Evolutionary conservation across 2,329 filamentous ascomycete genomes (phyloP).

Genomic region (Fusarium pininemorale): DNA sequence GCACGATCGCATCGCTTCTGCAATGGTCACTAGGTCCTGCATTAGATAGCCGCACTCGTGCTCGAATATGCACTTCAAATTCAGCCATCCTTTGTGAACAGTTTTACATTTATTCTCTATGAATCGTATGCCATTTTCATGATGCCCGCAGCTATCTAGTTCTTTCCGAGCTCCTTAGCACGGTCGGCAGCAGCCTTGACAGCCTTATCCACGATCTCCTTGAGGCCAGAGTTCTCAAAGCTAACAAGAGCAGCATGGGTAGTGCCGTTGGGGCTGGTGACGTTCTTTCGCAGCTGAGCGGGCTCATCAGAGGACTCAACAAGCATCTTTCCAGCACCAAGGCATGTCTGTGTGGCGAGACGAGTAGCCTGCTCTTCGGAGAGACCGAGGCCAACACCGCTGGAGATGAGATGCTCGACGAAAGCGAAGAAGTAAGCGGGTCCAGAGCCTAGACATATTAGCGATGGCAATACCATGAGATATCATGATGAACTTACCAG

Average conservation of each 20-base stretch:
- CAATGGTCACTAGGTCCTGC: rapidly evolving
- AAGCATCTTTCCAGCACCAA: slow-evolving; percentile 62
- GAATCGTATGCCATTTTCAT: rapidly evolving
- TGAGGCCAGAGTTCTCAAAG: slow-evolving; percentile 56
- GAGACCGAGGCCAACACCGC: slow-evolving; percentile 55
- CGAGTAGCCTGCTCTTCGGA: slow-evolving; percentile 59
- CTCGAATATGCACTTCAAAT: rapidly evolving
- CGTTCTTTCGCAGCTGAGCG: slow-evolving; percentile 58
- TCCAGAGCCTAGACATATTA: slow-evolving; percentile 53
- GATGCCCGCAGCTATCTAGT: neutral
- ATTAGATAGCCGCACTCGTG: rapidly evolving
- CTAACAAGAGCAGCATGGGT: slow-evolving; percentile 60
- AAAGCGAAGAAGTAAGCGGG: slow-evolving; percentile 64
- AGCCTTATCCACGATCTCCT: slow-evolving; percentile 55
- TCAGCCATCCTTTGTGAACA: neutral
- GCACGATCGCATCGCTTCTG: neutral
- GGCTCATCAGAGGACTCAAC: slow-evolving; percentile 57
- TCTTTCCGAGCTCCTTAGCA: slow-evolving; percentile 55
- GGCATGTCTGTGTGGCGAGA: slow-evolving; percentile 60
- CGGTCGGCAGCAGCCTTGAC: slow-evolving; percentile 57
- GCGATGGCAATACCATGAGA: rapidly evolving
- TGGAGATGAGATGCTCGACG: slow-evolving; percentile 60
- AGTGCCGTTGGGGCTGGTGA: slow-evolving; percentile 63
- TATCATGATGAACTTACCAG: slow-evolving; percentile 47
- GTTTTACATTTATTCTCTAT: neutral